Conservation (phyloP, 169 alveolate genomes). For the Miamiensis avidus region DNA sequence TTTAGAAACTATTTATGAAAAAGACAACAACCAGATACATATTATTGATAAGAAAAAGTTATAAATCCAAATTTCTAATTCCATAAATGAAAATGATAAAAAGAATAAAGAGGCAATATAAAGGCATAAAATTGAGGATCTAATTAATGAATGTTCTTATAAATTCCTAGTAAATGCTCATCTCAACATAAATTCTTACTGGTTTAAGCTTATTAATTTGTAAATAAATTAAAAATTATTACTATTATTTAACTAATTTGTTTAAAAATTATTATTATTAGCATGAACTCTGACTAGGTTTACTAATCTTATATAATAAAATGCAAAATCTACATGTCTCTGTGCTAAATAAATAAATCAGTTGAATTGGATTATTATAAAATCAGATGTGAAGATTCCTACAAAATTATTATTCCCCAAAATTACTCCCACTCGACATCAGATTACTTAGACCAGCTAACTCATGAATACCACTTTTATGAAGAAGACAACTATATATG, state of each 20-base stretch:
- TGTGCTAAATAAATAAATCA: slow-evolving; percentile 1
- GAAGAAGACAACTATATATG: neutral
- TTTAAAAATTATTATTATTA: too few relatives aligned
- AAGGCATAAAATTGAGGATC: neutral
- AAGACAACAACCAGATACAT: neutral
- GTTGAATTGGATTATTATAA: slow-evolving; percentile 7
- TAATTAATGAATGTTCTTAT: neutral
- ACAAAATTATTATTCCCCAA: neutral
- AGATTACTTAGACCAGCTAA: neutral
- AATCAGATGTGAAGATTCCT: neutral
- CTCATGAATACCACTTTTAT: neutral
- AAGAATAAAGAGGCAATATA: neutral
- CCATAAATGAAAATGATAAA: neutral
- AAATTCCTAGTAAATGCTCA: neutral
- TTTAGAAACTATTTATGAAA: neutral
- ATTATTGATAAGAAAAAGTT: neutral
- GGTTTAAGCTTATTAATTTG: neutral
- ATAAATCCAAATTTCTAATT: neutral
- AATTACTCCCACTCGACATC: neutral
- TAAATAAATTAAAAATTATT: neutral
- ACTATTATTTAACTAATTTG: too few relatives aligned
- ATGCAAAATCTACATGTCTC: slow-evolving; percentile 2
- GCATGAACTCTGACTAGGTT: neutral
- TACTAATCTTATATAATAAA: neutral
- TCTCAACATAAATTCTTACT: neutral